Evolutionary conservation across 805 yeast species (phyloP).

Genomic region (Pichia sporocuriosa): DNA sequence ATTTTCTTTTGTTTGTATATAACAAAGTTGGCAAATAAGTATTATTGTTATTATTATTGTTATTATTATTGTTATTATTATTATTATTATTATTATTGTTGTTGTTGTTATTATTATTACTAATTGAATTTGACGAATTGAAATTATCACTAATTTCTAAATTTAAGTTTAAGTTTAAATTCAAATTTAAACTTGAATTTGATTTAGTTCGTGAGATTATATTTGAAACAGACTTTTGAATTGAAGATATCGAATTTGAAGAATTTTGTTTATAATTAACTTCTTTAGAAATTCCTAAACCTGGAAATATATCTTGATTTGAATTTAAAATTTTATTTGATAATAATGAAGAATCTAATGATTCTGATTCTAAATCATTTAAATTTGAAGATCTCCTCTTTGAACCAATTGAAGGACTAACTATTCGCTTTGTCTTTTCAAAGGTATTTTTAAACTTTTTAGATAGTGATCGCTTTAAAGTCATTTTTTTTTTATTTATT

Average conservation of each 20-base stretch:
- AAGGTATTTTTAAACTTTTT: conserved; percentile 14
- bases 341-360: neutral
- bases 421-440: conserved; percentile 14
- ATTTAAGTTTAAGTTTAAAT: too few species aligned
- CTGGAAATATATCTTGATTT: neutral
- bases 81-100: too few species aligned
- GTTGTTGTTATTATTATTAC: too few species aligned
- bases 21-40: too few species aligned
- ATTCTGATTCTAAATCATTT: neutral
- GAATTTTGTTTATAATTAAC: neutral
- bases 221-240: conserved; percentile 6
- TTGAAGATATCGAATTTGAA: conserved; percentile 4
- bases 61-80: too few species aligned
- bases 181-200: neutral
- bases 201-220: neutral
- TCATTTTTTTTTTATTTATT: conserved; percentile 13
- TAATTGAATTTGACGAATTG: too few species aligned
- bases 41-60: too few species aligned
- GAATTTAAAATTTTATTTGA: neutral
- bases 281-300: neutral
- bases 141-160: too few species aligned
- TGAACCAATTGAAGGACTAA: neutral
- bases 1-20: conserved; percentile 2
- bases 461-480: conserved; percentile 16
- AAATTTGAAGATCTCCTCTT: neutral